Evolutionary conservation across 306 rosid species (phyloP).

Genomic region (Castanopsis chinensis): DNA sequence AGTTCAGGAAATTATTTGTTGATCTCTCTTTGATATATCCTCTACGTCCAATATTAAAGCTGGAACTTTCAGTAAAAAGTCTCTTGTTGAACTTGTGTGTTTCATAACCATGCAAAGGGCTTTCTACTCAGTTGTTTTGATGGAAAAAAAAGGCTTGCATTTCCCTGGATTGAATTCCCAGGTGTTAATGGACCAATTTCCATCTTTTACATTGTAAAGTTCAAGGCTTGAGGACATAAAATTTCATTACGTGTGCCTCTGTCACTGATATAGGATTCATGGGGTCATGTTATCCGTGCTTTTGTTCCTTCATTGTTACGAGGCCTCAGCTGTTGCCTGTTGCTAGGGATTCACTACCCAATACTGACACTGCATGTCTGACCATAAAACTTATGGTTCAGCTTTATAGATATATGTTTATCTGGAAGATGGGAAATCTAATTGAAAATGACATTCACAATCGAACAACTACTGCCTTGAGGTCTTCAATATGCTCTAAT

Average conservation of each 20-base stretch:
- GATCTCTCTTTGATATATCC: not conserved
- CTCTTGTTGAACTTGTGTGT: not conserved
- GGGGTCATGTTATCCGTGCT: not conserved
- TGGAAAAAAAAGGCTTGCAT: not conserved
- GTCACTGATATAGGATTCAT: not conserved
- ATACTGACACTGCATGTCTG: not conserved
- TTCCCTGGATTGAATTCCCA: not conserved
- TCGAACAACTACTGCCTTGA: not conserved
- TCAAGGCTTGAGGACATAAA: not conserved
- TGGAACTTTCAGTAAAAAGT: not conserved
- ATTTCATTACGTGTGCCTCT: not conserved
- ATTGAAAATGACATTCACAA: not conserved
- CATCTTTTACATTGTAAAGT: not conserved
- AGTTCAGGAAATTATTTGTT: not conserved
- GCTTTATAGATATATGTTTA: not conserved
- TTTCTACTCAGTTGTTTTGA: not conserved
- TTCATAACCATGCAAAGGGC: not conserved
- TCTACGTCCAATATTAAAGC: not conserved
- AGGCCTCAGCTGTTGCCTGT: not conserved
- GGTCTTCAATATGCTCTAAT: not conserved
- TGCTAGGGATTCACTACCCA: not conserved
- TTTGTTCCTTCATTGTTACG: not conserved
- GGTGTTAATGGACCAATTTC: not conserved
- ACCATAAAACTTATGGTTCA: not conserved
- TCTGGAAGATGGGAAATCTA: not conserved